Evolutionary conservation across 371 early-diverging fungal species (phyloP).

Genomic region (Amoeboaphelidium protococcarum): DNA sequence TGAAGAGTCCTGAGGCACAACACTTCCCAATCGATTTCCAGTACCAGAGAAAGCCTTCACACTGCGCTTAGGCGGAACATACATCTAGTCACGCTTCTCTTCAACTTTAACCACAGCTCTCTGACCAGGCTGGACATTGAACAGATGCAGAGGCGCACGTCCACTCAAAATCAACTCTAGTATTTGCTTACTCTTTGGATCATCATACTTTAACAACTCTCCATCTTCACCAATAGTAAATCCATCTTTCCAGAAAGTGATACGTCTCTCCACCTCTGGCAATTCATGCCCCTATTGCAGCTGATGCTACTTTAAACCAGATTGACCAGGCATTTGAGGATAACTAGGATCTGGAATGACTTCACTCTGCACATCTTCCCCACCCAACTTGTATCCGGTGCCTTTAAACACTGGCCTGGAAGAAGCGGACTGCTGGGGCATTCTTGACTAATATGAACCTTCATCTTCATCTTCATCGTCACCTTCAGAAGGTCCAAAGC

Average conservation of each 20-base stretch:
- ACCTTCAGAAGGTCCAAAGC: not conserved
- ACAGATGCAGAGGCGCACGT: constrained; percentile 52
- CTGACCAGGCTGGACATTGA: constrained; percentile 72
- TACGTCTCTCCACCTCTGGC: constrained; percentile 4
- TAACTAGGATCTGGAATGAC: constrained; percentile 7
- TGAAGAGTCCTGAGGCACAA: not conserved
- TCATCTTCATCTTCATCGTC: not conserved
- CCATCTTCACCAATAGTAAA: constrained; percentile 89
- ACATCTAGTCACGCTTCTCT: constrained; percentile 57
- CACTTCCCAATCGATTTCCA: constrained; percentile 56
- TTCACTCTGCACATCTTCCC: constrained; percentile 1
- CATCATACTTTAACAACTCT: constrained; percentile 46
- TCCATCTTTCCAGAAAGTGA: constrained; percentile 87
- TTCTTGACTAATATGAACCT: not conserved
- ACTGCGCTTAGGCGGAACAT: constrained; percentile 40
- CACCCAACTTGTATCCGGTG: constrained; percentile 1
- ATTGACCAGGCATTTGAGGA: constrained; percentile 1
- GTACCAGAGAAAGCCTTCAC: constrained; percentile 42
- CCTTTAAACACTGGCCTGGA: constrained; percentile 2
- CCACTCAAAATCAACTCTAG: constrained; percentile 60
- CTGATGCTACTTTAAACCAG: not conserved
- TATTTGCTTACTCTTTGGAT: constrained; percentile 57
- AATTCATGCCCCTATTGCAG: not conserved
- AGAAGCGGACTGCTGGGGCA: too few relatives aligned
- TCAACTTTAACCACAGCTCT: constrained; percentile 68